Conservation (phyloP, 805 yeast species). For the Lipomyces oligophaga region DNA sequence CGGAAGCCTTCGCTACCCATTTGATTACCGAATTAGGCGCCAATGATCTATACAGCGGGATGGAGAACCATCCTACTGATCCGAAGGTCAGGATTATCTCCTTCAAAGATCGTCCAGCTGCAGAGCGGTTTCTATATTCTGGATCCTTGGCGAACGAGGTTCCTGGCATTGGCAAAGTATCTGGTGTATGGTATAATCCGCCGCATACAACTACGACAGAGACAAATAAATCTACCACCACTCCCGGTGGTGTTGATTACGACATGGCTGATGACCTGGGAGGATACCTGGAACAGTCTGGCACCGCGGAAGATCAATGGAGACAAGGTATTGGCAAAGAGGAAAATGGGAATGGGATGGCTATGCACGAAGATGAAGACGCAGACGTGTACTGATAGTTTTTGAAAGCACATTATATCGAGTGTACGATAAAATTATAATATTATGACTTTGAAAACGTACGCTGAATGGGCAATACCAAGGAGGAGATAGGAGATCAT, state of each 20-base stretch:
- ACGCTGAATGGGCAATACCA: too few relatives aligned
- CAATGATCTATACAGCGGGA: slow-evolving; percentile 33
- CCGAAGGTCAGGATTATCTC: slow-evolving; percentile 25
- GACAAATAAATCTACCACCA: slow-evolving; percentile 1
- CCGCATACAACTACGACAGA: slow-evolving; percentile 4
- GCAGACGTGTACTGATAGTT: slow-evolving; percentile 15
- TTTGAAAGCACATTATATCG: not conserved
- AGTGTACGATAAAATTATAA: not conserved
- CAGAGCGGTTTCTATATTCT: slow-evolving; percentile 35
- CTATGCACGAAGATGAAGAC: slow-evolving; percentile 19
- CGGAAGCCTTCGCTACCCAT: slow-evolving; percentile 1
- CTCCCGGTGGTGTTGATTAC: slow-evolving; percentile 1
- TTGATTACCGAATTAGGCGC: slow-evolving; percentile 34
- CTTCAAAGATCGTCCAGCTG: slow-evolving; percentile 40
- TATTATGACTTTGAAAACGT: not conserved
- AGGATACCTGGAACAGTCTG: too few relatives aligned
- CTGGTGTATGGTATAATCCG: slow-evolving; percentile 14
- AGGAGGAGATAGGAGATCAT: too few relatives aligned
- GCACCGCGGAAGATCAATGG: slow-evolving; percentile 8
- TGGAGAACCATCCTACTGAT: slow-evolving; percentile 20
- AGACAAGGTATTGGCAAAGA: slow-evolving; percentile 4
- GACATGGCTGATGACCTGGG: slow-evolving; percentile 13
- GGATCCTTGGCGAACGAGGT: not conserved
- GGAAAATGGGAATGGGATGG: slow-evolving; percentile 12
- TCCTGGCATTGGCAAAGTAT: slow-evolving; percentile 5